Evolutionary conservation across 495 filamentous ascomycete species (phyloP).

Genomic region (Neurospora cerealis): DNA sequence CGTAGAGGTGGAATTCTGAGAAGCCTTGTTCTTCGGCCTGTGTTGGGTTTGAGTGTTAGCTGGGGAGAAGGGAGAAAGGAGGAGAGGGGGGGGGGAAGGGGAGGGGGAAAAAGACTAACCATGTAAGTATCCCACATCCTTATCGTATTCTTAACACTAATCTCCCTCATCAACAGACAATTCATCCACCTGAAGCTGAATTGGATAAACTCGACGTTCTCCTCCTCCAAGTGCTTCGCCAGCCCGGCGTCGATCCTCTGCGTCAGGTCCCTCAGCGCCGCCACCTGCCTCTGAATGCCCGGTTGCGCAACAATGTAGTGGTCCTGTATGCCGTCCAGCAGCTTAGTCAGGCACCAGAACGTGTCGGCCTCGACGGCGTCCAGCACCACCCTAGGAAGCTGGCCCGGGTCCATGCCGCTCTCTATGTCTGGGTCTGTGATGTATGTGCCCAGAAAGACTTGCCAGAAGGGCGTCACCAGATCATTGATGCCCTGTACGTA

Average conservation of each 20-base stretch:
- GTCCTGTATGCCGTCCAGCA: slow-evolving; percentile 95
- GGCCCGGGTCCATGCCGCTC: slow-evolving; percentile 90
- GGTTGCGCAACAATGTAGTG: slow-evolving; percentile 98
- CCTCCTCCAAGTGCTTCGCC: slow-evolving; percentile 77
- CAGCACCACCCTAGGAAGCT: slow-evolving; percentile 79
- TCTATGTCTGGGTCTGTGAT: slow-evolving; percentile 90
- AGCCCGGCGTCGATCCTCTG: slow-evolving; percentile 77
- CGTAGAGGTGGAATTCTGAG: slow-evolving; percentile 94
- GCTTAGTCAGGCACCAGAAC: slow-evolving; percentile 95
- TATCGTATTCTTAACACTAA: slow-evolving; percentile 90
- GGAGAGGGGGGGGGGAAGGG: neutral
- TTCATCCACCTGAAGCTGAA: slow-evolving; percentile 99
- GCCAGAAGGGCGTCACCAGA: slow-evolving; percentile 94
- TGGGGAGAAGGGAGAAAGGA: neutral
- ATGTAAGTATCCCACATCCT: slow-evolving; percentile 99
- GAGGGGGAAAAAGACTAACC: slow-evolving; percentile 38
- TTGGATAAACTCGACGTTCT: slow-evolving; percentile 96
- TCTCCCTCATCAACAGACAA: slow-evolving; percentile 93
- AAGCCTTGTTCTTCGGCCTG: slow-evolving; percentile 98
- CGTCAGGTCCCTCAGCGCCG: slow-evolving; percentile 77
- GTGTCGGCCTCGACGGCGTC: slow-evolving; percentile 97
- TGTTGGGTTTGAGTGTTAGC: slow-evolving; percentile 1
- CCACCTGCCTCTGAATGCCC: slow-evolving; percentile 89
- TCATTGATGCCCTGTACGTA: slow-evolving; percentile 99
- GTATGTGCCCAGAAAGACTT: slow-evolving; percentile 89